These are phyloP conservation scores for Casuarina glauca DNA, from an alignment of 306 rosid genomes.

Conservation along the genomic window DNA sequence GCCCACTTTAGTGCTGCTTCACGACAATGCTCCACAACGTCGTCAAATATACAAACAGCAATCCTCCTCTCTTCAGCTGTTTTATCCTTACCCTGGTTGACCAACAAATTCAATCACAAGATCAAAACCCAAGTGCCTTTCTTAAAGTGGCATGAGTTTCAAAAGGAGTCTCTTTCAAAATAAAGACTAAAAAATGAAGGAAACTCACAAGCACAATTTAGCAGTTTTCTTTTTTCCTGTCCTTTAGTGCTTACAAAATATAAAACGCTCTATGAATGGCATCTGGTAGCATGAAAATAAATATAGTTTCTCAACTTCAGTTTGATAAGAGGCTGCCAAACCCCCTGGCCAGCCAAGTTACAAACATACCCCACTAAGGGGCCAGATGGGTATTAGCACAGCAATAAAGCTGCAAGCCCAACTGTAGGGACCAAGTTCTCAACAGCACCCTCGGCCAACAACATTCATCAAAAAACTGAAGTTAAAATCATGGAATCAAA, in stretches of 20 bases:
- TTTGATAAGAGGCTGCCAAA: background rate
- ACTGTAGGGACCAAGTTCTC: background rate
- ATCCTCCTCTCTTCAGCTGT: slow-evolving; percentile 95
- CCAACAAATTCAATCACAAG: slow-evolving; percentile 1
- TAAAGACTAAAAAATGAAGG: background rate
- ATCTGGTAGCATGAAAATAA: background rate
- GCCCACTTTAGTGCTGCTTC: slow-evolving; percentile 89
- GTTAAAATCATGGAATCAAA: background rate
- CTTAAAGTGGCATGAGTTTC: slow-evolving; percentile 1
- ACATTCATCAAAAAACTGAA: background rate
- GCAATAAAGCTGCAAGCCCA: background rate
- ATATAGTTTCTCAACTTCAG: background rate
- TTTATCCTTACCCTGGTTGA: slow-evolving; percentile 83
- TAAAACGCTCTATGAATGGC: background rate
- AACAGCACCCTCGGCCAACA: background rate
- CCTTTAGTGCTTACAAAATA: background rate
- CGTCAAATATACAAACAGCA: slow-evolving; percentile 93
- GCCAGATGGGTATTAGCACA: background rate
- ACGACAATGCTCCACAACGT: slow-evolving; percentile 91
- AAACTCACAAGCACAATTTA: background rate
- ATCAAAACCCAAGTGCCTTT: background rate
- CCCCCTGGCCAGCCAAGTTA: background rate
- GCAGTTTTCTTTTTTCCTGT: background rate
- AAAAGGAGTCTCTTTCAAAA: background rate
- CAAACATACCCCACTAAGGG: background rate